phyloP scores from a whole-genome alignment of 208 protist species.

The Trypanosoma cruzi region DNA sequence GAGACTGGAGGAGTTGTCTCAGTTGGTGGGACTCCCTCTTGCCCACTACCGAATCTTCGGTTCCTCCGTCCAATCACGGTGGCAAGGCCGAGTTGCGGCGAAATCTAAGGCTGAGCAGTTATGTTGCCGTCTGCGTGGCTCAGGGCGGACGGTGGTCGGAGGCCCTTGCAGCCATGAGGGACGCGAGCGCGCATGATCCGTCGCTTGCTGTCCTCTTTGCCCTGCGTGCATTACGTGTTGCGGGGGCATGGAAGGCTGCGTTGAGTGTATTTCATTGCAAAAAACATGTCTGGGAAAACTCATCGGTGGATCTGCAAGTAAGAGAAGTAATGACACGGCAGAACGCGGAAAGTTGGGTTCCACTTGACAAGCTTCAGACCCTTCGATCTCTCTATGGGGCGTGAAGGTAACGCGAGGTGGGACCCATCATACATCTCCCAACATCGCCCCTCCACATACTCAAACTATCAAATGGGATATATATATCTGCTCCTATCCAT shows the following conservation, averaged over 20 bases:
- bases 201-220: conserved; percentile 48
- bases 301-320: conserved; percentile 17
- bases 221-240: conserved; percentile 42
- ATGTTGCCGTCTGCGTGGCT: conserved; percentile 56
- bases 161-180: conserved; percentile 35
- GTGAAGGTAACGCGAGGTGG: background rate
- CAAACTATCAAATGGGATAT: too few relatives aligned
- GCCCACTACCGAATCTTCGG: background rate
- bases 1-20: conserved; percentile 18
- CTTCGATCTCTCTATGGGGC: conserved; percentile 4
- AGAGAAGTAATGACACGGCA: conserved; percentile 24
- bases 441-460: too few relatives aligned
- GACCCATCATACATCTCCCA: background rate
- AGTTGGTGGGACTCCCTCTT: conserved; percentile 30
- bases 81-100: conserved; percentile 21
- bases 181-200: conserved; percentile 25
- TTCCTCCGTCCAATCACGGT: background rate
- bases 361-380: background rate
- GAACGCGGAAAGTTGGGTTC: conserved; percentile 40
- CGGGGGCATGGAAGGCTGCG: conserved; percentile 28
- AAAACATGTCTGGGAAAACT: conserved; percentile 13
- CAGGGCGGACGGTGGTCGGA: conserved; percentile 12
- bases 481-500: too few relatives aligned
- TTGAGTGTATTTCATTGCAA: conserved; percentile 3
- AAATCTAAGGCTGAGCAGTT: conserved; percentile 63